Base-by-base conservation (phyloP, 345 rosid genomes). In the Eucalyptus grandis region DNA sequence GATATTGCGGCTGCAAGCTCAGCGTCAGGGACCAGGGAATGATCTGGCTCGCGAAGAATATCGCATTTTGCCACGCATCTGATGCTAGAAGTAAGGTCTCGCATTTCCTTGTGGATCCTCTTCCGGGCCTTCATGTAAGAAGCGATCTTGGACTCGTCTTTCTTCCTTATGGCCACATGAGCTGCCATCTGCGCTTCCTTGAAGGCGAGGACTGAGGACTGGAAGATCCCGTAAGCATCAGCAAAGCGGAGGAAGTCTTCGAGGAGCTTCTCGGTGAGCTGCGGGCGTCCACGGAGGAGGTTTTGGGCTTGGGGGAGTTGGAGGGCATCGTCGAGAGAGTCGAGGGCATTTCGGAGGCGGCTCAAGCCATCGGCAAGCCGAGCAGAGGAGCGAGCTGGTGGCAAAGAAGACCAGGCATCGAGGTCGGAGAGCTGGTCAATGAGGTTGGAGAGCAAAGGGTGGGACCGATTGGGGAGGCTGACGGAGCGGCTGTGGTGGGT, bases 141-240 rank as follows among this genome's bases (percentile, higher is more conserved):
- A 26, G 89, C 91, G 47, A 93, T 85, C 88, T 89, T 90, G 4
- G 93, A 88, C 30, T 94, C 95, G 54, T 95, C 94, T 44, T 88
- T 92, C 81, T 94, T 94, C 88, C 97, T 91, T 31, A 94, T 51
- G 37, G 96, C 95, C 34, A 94, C 91, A 72, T 91, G 92, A 4
- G 93, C 96, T 1, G 95, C 92, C 44, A 89, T 87, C 15, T 94
- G 97, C 86, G 91, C 93, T 46, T 94, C 96, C 86, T 92, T 94
- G 60, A 95, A 92, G 1, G 92, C 80, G 49, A 94, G n/a, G 21
- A 92, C 87, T 1, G 91, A 88, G 11, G 92, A 87, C 86, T 89
- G 96, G 92, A 94, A 95, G 90, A 92, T 94, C 46, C 96, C 97
- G 17, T 92, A 94, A 27, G 91, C 94, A 43, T 94, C 97, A 12